Percentiles rank a stretch among this genome's conserved stretches.
Conservation (phyloP, 2,329 filamentous ascomycete species). For the Drechslerella coelobrocha region DNA sequence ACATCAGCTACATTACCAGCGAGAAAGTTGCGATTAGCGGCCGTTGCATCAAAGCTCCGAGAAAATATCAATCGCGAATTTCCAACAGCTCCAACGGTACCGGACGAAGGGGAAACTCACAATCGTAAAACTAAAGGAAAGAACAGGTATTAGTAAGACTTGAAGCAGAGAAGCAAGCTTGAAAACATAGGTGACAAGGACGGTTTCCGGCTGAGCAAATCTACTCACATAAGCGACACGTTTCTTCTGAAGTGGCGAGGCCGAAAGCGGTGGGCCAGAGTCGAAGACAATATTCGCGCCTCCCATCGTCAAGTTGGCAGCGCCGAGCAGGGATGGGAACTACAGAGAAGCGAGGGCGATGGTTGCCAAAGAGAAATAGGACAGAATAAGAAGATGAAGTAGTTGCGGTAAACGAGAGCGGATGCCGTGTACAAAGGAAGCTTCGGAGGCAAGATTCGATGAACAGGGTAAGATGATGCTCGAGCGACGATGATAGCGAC, state of each 20-base stretch:
- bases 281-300: constrained; percentile 41
- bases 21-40: constrained; percentile 39
- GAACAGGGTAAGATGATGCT: neutral
- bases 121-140: constrained; percentile 54
- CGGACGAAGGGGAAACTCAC: constrained; percentile 51
- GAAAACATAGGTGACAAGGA: constrained; percentile 9
- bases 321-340: constrained; percentile 21
- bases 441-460: neutral
- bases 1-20: constrained; percentile 52
- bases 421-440: neutral
- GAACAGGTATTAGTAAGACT: constrained; percentile 7
- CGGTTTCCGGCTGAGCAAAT: neutral
- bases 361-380: constrained; percentile 10
- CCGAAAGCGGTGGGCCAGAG: constrained; percentile 43
- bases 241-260: constrained; percentile 52
- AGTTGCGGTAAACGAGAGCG: neutral
- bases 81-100: constrained; percentile 19
- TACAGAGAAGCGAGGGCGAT: constrained; percentile 3
- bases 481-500: neutral
- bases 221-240: constrained; percentile 55
- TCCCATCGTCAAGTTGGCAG: constrained; percentile 40
- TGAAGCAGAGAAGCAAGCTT: constrained; percentile 22
- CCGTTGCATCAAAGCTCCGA: constrained; percentile 4
- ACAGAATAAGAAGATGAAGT: neutral
- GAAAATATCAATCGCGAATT: neutral